Conservation (phyloP, 2,329 filamentous ascomycete species). For the Colletotrichum incanum region DNA sequence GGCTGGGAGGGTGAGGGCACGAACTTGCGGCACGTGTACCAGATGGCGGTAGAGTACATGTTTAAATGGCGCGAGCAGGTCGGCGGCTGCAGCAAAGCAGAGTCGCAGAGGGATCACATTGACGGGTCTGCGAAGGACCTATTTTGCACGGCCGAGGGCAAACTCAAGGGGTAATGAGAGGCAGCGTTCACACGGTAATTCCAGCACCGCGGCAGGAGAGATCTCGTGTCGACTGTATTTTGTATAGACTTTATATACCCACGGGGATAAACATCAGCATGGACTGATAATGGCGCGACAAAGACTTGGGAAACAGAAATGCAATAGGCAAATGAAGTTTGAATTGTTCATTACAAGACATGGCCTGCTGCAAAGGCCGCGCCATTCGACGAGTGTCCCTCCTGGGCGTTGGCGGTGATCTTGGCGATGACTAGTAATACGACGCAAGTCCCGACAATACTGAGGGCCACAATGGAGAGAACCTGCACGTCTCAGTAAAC, state of each 20-base stretch:
- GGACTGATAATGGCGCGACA: slow-evolving; percentile 23
- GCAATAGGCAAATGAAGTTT: slow-evolving; percentile 11
- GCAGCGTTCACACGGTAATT: not conserved
- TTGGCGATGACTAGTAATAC: slow-evolving; percentile 71
- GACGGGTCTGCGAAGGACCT: slow-evolving; percentile 70
- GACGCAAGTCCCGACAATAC: slow-evolving; percentile 77
- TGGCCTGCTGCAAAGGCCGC: not conserved
- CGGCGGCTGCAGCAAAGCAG: slow-evolving; percentile 73
- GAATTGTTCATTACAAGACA: slow-evolving; percentile 22
- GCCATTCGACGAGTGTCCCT: not conserved
- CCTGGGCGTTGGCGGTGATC: slow-evolving; percentile 32
- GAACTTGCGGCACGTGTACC: slow-evolving; percentile 57
- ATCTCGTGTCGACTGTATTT: not conserved
- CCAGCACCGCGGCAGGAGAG: not conserved
- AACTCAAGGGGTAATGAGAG: slow-evolving; percentile 51
- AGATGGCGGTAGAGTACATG: slow-evolving; percentile 67
- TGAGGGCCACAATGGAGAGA: slow-evolving; percentile 72
- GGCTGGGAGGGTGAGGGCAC: slow-evolving; percentile 74
- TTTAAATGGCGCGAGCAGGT: slow-evolving; percentile 73
- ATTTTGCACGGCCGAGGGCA: slow-evolving; percentile 67
- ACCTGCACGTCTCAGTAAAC: slow-evolving; percentile 59
- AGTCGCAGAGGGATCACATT: slow-evolving; percentile 47
- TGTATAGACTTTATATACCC: slow-evolving; percentile 41
- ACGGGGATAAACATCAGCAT: slow-evolving; percentile 21
- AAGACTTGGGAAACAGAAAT: not conserved